Evolutionary conservation across 2,329 filamentous ascomycete species (phyloP), one percentile per base, ranked within the genome.

Genomic region (Harringtonia lauricola): DNA sequence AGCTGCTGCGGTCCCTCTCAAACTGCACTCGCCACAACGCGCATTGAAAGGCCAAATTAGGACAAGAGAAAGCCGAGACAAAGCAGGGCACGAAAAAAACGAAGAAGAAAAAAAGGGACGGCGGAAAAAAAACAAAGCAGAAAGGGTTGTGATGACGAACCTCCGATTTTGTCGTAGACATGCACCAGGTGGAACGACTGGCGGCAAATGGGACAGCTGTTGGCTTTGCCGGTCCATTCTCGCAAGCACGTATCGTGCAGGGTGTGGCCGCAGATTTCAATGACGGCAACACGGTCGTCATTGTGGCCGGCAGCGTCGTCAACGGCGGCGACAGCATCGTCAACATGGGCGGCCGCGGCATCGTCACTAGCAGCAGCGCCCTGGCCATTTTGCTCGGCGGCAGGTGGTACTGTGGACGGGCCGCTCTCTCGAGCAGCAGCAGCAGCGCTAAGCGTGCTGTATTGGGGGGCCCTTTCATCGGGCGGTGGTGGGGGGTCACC

Each of bases 151-250:
- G 12, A 24, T 22, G 7, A 49, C 49, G 9, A 36, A 92, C 87
- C 86, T 71, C 86, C 84, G 56, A 88, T 66, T 53, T 74, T 78
- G 57, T 84, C 79, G 62, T 83, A 83, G 49, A 98, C 80, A 59
- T 92, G 80, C 52, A 98, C 89, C 55, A 83, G 68, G 64, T 96
- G 90, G 68, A 98, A 96, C 50, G 76, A 79, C 55, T 86, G 84
- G 53, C 92, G 85, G 65, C 92, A 98, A 62, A 98, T 95, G 37
- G 92, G 92, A 63, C 92, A 98, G 60, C 89, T 95, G 65, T 96
- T 98, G 51, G 92, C 90, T 62, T 94, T 84, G 64, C 94, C 86
- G 37, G 90, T 87, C 92, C 92, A 98, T 54, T 88, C 86, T 55
- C 84, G 83, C 53, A 98, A 74, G 63, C 92, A 98, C 42, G 83